These are phyloP conservation scores for Fraxinus xanthoxyloides DNA, from an alignment of 305 asterid species.

Conservation along the genomic window DNA sequence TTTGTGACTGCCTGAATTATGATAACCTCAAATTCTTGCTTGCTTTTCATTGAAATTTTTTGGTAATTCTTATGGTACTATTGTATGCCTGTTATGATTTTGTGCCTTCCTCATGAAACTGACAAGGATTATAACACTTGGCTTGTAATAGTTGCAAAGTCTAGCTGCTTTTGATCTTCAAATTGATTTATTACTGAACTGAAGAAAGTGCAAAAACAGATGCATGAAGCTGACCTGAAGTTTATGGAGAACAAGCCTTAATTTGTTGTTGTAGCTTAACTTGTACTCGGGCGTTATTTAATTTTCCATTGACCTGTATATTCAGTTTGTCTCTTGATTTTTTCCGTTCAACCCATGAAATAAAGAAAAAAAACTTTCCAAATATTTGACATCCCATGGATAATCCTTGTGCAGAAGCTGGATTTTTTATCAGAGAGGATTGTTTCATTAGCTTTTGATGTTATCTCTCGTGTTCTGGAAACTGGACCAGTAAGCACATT, in stretches of 20 bases:
- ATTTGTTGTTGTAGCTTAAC: not conserved
- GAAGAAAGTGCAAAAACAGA: not conserved
- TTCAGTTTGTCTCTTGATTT: constrained; percentile 12
- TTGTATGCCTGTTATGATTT: not conserved
- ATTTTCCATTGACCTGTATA: not conserved
- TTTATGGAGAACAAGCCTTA: not conserved
- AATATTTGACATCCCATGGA: not conserved
- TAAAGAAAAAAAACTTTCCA: not conserved
- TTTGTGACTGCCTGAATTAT: not conserved
- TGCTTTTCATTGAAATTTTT: not conserved
- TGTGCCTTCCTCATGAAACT: not conserved
- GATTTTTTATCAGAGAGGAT: constrained; percentile 38
- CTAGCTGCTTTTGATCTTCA: not conserved
- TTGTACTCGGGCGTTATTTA: not conserved
- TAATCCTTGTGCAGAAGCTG: constrained; percentile 32
- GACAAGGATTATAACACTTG: not conserved
- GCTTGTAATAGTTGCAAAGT: not conserved
- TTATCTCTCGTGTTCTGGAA: constrained; percentile 40
- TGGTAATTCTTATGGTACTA: not conserved
- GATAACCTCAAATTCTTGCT: not conserved
- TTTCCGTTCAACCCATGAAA: not conserved
- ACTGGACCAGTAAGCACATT: constrained; percentile 43
- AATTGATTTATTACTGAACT: not conserved
- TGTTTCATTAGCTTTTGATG: constrained; percentile 42
- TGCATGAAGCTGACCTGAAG: not conserved